These are phyloP conservation scores for Xylogone sp. DNA, from an alignment of 2,329 filamentous ascomycete species.

Conservation along the genomic window DNA sequence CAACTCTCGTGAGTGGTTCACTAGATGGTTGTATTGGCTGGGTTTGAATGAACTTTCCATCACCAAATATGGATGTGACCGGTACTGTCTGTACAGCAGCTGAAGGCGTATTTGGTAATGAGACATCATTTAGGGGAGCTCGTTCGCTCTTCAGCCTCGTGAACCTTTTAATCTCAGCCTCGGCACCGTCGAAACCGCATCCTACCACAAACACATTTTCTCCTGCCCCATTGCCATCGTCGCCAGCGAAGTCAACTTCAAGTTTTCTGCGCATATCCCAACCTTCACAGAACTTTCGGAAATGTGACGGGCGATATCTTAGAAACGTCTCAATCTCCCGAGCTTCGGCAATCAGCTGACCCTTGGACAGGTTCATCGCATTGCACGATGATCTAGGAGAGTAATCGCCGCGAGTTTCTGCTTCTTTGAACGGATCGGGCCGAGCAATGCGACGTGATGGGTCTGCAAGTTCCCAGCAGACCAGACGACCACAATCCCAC, in stretches of 20 bases:
- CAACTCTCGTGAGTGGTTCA: constrained; percentile 12
- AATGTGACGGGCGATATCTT: constrained; percentile 69
- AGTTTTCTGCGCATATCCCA: constrained; percentile 91
- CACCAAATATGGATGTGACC: constrained; percentile 30
- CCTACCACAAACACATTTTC: constrained; percentile 73
- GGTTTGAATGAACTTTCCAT: constrained; percentile 17
- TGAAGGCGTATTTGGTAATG: constrained; percentile 25
- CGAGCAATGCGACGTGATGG: constrained; percentile 68
- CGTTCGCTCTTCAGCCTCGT: constrained; percentile 43
- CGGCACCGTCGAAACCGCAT: constrained; percentile 47
- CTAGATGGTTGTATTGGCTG: constrained; percentile 14
- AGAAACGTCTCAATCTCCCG: constrained; percentile 77
- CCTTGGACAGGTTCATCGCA: constrained; percentile 64
- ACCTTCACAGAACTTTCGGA: constrained; percentile 71
- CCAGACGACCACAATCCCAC: constrained; percentile 76
- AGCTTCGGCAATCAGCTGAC: constrained; percentile 72
- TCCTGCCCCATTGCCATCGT: constrained; percentile 71
- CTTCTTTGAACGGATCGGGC: constrained; percentile 69
- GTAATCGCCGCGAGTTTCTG: constrained; percentile 68
- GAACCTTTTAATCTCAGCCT: constrained; percentile 51
- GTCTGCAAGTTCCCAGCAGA: constrained; percentile 79
- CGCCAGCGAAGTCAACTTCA: constrained; percentile 84
- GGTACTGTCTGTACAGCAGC: constrained; percentile 12
- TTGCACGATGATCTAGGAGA: constrained; percentile 76
- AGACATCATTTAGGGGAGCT: constrained; percentile 25